These are phyloP conservation scores for Aspergillus novoparasiticus DNA, from an alignment of 2,329 filamentous ascomycete genomes.

Conservation along the genomic window DNA sequence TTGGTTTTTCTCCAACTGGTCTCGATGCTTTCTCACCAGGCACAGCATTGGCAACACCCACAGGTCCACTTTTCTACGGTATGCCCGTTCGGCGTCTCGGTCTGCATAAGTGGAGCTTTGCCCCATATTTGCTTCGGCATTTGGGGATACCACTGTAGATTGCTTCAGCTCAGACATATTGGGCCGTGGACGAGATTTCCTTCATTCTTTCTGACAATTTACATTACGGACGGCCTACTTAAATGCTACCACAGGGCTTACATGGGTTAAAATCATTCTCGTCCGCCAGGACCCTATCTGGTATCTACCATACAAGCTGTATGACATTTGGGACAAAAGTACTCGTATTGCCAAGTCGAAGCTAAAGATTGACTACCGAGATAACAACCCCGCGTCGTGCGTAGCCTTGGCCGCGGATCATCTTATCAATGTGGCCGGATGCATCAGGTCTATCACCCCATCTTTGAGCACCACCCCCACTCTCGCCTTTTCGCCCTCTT, in stretches of 20 bases:
- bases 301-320: neutral
- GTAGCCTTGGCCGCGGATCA: neutral
- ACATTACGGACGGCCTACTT: neutral
- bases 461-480: neutral
- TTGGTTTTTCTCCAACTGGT: neutral
- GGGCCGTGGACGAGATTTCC: neutral
- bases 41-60: neutral
- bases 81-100: neutral
- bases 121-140: neutral
- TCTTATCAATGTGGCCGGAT: neutral
- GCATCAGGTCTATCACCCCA: neutral
- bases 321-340: neutral
- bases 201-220: neutral
- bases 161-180: neutral
- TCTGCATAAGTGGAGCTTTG: neutral
- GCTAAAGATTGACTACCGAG: neutral
- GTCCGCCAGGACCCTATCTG: neutral
- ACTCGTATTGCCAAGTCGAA: neutral
- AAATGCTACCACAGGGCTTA: neutral
- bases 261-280: neutral
- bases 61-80: neutral
- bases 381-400: neutral
- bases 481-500: neutral
- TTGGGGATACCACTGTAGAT: neutral
- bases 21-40: neutral